phyloP scores from a whole-genome alignment of 2,329 filamentous ascomycete species.

The Cryphonectria nitschkei region DNA sequence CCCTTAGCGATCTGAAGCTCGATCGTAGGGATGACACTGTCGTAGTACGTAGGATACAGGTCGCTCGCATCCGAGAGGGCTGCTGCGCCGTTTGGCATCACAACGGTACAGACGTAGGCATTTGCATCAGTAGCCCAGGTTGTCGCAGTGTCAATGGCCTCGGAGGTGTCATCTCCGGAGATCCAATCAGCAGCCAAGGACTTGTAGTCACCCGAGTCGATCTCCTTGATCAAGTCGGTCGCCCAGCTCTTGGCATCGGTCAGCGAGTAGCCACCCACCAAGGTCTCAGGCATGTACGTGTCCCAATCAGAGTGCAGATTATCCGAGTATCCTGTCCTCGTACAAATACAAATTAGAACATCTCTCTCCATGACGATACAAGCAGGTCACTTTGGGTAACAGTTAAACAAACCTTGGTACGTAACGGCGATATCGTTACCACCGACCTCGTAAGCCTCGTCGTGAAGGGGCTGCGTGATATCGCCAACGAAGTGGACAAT shows the following conservation, averaged over 20 bases:
- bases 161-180: slow-evolving; percentile 41
- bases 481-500: slow-evolving; percentile 57
- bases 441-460: slow-evolving; percentile 55
- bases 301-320: slow-evolving; percentile 68
- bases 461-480: slow-evolving; percentile 59
- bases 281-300: slow-evolving; percentile 50
- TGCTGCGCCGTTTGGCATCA: slow-evolving; percentile 45
- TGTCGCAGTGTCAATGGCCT: slow-evolving; percentile 43
- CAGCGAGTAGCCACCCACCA: slow-evolving; percentile 42
- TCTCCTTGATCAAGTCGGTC: slow-evolving; percentile 39
- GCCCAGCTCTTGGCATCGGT: slow-evolving; percentile 43
- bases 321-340: slow-evolving; percentile 43
- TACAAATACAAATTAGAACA: not conserved
- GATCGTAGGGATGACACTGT: slow-evolving; percentile 43
- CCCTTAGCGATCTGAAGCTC: slow-evolving; percentile 51
- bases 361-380: not conserved
- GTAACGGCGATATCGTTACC: slow-evolving; percentile 61
- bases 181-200: slow-evolving; percentile 42
- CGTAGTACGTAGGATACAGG: slow-evolving; percentile 48
- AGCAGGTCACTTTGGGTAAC: not conserved
- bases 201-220: slow-evolving; percentile 43
- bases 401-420: slow-evolving; percentile 43
- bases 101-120: slow-evolving; percentile 44
- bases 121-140: slow-evolving; percentile 49
- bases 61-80: slow-evolving; percentile 42